A percentile compares a stretch with the other conserved stretches of the same genome.
Conservation (phyloP, 371 early-diverging fungal genomes). For the Mucor piriformis region DNA sequence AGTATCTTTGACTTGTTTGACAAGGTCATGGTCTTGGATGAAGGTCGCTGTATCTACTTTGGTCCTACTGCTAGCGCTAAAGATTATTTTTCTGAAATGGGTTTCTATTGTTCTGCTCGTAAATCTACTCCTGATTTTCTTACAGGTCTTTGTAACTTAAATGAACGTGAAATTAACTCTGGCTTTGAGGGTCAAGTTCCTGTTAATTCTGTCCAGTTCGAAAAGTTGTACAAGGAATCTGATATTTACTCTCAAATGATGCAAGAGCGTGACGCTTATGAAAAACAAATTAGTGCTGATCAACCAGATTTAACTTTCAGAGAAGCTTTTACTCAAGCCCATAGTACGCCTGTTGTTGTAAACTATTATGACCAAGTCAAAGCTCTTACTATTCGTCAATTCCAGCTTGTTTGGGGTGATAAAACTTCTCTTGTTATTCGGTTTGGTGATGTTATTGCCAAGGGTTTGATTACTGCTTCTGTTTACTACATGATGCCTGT, state of each 20-base stretch:
- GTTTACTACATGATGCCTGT: conserved; percentile 64
- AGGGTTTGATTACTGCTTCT: conserved; percentile 72
- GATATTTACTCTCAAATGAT: conserved; percentile 31
- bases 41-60: conserved; percentile 76
- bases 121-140: conserved; percentile 80
- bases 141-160: conserved; percentile 65
- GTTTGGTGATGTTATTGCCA: conserved; percentile 59
- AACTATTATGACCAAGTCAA: conserved; percentile 60
- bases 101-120: conserved; percentile 70
- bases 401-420: conserved; percentile 50
- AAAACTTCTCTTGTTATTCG: conserved; percentile 55
- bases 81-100: conserved; percentile 66
- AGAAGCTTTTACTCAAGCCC: conserved; percentile 50
- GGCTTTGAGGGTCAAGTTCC: conserved; percentile 57
- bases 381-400: conserved; percentile 62
- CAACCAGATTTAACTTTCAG: conserved; percentile 50
- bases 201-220: conserved; percentile 53
- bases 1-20: conserved; percentile 79
- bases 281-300: conserved; percentile 29
- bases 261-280: conserved; percentile 43
- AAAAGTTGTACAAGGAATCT: conserved; percentile 42
- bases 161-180: conserved; percentile 60
- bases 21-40: conserved; percentile 71
- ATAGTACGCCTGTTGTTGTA: conserved; percentile 61
- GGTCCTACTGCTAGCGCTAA: conserved; percentile 67